Base-by-base conservation (phyloP, 1,139 yeast species). In the Hyphopichia khmerensis region DNA sequence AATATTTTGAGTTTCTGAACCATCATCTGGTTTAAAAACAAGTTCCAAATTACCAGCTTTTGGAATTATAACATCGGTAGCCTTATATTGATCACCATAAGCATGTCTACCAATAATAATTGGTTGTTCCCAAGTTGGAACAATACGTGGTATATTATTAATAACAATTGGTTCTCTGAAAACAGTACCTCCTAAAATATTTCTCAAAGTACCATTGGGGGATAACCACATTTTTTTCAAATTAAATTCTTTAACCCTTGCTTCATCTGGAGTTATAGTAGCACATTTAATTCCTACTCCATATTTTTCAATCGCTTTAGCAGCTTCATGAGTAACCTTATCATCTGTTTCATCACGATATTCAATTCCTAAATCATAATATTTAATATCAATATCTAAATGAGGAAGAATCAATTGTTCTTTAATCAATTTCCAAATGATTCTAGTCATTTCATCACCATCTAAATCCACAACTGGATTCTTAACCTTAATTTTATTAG, bases 191-290 rank as follows among this genome's bases (percentile, higher is more conserved):
- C 96, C 96, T 51, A 91, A 76, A 52, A 91, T 85, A 70, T 91
- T 91, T 69, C 98, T 82, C 63, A 91, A 87, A 38, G 98, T 91
- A 53, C 98, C 98, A 67, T 91, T 91, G 52, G 98, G 98, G 19
- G 96, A 88, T 44, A 87, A 78, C 97, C 97, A 91, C 98, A 91
- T 91, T 67, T 90, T 85, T 71, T 90, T 90, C 66, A 91, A 79
- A 48, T 77, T 72, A 65, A 89, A 91, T 69, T 91, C 98, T 66
- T 87, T 71, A 43, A 91, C 97, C 57, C 98, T 82, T 35, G 87
- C 91, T 72, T 91, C 98, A 64, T 91, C 98, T 8, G 98, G 98
- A n/a, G 98, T 91, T 65, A 91, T 91, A 44, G 98, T 91, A 40
- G 98, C 98, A 72, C 98, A 91, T 73, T 91, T 91, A 58, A 91